Evolutionary conservation across 768 basidiomycete genomes (phyloP).

Genomic region (Russula sp.): DNA sequence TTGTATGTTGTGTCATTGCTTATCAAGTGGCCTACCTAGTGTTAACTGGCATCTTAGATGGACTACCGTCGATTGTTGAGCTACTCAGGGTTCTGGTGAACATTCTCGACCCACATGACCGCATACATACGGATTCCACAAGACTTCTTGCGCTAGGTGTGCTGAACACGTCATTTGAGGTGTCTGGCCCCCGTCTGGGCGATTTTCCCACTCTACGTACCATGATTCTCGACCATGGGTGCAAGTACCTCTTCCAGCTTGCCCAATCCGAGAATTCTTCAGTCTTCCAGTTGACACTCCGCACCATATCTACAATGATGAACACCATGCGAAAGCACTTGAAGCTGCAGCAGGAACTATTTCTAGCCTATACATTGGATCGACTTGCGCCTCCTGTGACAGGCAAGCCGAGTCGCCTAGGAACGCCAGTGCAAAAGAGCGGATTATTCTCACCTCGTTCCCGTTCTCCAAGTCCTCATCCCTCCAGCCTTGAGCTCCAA

Average conservation of each 20-base stretch:
- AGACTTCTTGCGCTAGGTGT: slow-evolving; percentile 82
- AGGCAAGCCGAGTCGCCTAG: slow-evolving; percentile 20
- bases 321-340: slow-evolving; percentile 79
- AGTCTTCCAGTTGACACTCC: slow-evolving; percentile 72
- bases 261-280: slow-evolving; percentile 82
- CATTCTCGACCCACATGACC: slow-evolving; percentile 90
- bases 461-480: slow-evolving; percentile 30
- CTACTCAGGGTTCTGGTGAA: slow-evolving; percentile 91
- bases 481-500: slow-evolving; percentile 36
- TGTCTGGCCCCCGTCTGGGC: slow-evolving; percentile 67
- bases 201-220: slow-evolving; percentile 69
- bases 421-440: slow-evolving; percentile 21
- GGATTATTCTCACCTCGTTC: slow-evolving; percentile 23
- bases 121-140: slow-evolving; percentile 94
- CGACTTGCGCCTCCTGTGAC: slow-evolving; percentile 60
- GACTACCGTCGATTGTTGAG: slow-evolving; percentile 85
- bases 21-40: neutral
- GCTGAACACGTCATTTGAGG: slow-evolving; percentile 82
- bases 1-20: slow-evolving; percentile 1
- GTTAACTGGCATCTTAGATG: slow-evolving; percentile 44
- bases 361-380: slow-evolving; percentile 90
- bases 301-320: slow-evolving; percentile 82
- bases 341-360: slow-evolving; percentile 93
- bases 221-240: slow-evolving; percentile 81
- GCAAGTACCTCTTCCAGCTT: slow-evolving; percentile 95